These are phyloP conservation scores for Aspergillus mulundensis DNA, from an alignment of 495 filamentous ascomycete genomes.

Conservation along the genomic window DNA sequence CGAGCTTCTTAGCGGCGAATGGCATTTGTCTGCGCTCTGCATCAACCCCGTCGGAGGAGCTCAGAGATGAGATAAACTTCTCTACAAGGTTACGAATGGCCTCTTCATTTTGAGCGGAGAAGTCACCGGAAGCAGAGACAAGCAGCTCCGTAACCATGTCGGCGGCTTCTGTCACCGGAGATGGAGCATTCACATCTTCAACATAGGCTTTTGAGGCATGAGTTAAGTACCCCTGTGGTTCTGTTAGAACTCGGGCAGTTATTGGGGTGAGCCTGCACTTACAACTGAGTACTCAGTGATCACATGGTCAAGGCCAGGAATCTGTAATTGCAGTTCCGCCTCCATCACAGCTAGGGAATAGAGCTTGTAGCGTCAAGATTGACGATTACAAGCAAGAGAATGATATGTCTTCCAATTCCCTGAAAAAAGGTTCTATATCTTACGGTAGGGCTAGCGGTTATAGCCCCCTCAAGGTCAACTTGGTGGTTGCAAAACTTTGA, in stretches of 20 bases:
- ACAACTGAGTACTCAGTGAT: slow-evolving; percentile 86
- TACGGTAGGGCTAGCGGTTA: neutral
- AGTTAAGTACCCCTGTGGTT: slow-evolving; percentile 70
- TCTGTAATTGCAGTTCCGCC: slow-evolving; percentile 77
- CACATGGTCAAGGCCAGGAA: slow-evolving; percentile 86
- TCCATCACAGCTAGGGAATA: slow-evolving; percentile 61
- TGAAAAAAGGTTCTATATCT: neutral
- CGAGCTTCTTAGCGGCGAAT: slow-evolving; percentile 76
- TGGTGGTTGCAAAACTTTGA: slow-evolving; percentile 6
- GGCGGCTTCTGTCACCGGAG: slow-evolving; percentile 80
- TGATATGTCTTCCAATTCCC: neutral
- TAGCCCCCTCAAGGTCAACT: neutral
- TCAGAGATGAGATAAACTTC: slow-evolving; percentile 81
- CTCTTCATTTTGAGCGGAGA: slow-evolving; percentile 62
- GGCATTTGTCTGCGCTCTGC: slow-evolving; percentile 64
- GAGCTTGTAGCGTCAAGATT: neutral
- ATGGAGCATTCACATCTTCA: slow-evolving; percentile 62
- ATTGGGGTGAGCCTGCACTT: slow-evolving; percentile 20
- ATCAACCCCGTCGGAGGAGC: slow-evolving; percentile 66
- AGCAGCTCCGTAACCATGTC: slow-evolving; percentile 79
- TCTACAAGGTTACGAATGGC: slow-evolving; percentile 81
- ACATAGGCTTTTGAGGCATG: slow-evolving; percentile 84
- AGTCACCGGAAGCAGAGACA: slow-evolving; percentile 83
- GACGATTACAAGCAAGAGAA: neutral
- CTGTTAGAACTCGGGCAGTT: slow-evolving; percentile 9